Base-by-base conservation (phyloP, 495 filamentous ascomycete genomes). In the Talaromyces stipitatus region DNA sequence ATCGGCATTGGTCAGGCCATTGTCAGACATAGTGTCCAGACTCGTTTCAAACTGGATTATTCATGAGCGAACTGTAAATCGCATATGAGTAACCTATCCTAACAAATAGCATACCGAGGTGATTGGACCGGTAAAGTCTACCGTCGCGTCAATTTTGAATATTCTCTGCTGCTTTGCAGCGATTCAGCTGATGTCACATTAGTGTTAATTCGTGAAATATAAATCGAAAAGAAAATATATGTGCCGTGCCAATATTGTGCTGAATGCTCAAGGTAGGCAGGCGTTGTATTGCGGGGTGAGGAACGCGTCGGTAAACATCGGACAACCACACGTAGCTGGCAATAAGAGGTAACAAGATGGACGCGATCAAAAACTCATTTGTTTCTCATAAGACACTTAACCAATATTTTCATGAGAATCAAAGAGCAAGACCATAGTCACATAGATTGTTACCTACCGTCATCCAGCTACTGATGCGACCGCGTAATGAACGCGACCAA, bases 1-100 rank as follows among this genome's bases (percentile, higher is more conserved):
- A 60, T 76, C 70, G 11, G 74, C 61, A 56, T 66, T 67, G 52
- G 65, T 68, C 60, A 77, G 65, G 24, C 68, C 70, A 51, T 72
- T 68, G 55, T 78, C 70, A 33, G 75, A 76, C 72, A 75, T 78
- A 27, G 50, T 66, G 59, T 56, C 60, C 55, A 43, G 46, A 30
- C 48, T 55, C 14, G 30, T 38, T 48, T 58, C 50, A 59, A 41
- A 38, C 55, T 36, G 26, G 53, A 28, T 56, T 43, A 47, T 55
- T 52, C 48, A 51, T 51, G 24, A 51, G 48, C 22, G 20, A 51
- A 26, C 24, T 51, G 26, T 18, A 51, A 41, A 16, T n/a, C 36
- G 14, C 24, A 26, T 12, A 22, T 51, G 47, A 50, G 4, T 47
- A 47, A 11, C 8, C 48, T 28, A 28, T 51, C 27, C 6, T 29